Percentiles rank a stretch among this genome's conserved stretches.
Conservation (phyloP, 1,284 basidiomycete species). For the Coniferiporia weirii region DNA sequence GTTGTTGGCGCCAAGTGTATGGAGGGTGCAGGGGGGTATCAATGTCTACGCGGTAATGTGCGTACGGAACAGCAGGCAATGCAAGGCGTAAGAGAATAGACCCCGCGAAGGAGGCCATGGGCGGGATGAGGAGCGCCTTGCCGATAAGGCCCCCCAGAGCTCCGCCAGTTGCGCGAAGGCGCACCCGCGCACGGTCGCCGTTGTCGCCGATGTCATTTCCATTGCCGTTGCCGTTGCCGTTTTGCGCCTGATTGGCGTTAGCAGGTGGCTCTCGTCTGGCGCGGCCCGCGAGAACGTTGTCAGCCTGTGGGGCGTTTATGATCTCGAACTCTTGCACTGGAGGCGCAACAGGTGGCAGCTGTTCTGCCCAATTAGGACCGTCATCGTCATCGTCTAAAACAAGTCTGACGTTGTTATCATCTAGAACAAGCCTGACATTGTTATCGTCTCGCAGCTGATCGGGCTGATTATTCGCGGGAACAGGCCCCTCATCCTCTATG, state of each 20-base stretch:
- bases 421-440: constrained; percentile 10
- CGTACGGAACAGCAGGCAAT: constrained; percentile 1
- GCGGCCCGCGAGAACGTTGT: background rate
- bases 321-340: background rate
- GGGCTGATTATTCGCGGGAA: background rate
- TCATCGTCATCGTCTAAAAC: constrained; percentile 9
- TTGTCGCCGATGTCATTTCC: constrained; percentile 19
- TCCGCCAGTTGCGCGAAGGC: constrained; percentile 45
- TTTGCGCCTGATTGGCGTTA: constrained; percentile 16
- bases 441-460: constrained; percentile 9
- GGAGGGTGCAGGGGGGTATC: background rate
- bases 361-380: background rate
- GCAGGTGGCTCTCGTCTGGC: background rate
- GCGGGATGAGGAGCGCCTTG: constrained; percentile 60
- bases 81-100: constrained; percentile 44
- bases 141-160: constrained; percentile 60
- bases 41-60: constrained; percentile 10
- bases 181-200: constrained; percentile 20
- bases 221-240: constrained; percentile 21
- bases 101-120: constrained; percentile 61
- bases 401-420: constrained; percentile 13
- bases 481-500: background rate
- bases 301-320: background rate
- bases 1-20: constrained; percentile 23
- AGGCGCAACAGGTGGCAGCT: background rate